These are phyloP conservation scores for Desmodesmus armatus DNA, from an alignment of 139 green algal genomes.

Conservation along the genomic window DNA sequence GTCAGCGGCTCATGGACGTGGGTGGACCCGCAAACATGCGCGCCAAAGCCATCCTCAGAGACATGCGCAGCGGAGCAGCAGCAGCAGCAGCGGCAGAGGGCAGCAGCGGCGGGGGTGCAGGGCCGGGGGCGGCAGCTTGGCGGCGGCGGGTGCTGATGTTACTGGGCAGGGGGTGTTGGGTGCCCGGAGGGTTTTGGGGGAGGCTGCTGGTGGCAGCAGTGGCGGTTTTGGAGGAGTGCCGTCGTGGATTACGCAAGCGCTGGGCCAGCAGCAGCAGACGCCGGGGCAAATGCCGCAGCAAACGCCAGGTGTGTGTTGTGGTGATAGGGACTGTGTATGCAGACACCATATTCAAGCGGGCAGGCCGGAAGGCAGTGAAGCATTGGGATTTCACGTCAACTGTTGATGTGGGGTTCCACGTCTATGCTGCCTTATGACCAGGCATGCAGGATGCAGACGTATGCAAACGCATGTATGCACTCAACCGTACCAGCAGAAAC, in stretches of 20 bases:
- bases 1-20: constrained; percentile 86
- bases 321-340: neutral
- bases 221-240: neutral
- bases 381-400: neutral
- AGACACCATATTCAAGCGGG: too few species aligned
- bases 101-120: neutral
- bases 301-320: neutral
- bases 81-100: constrained; percentile 5
- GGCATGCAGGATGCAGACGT: neutral
- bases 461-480: neutral
- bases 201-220: neutral
- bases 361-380: too few species aligned
- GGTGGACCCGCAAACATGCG: constrained; percentile 81
- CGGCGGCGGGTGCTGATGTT: neutral
- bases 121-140: neutral
- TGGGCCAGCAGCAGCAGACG: neutral
- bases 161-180: neutral
- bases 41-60: constrained; percentile 86
- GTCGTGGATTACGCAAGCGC: neutral
- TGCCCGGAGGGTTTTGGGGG: constrained; percentile 18
- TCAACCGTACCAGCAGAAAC: neutral
- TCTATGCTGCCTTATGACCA: neutral
- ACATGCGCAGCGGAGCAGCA: constrained; percentile 70
- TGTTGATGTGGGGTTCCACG: neutral
- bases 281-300: neutral